Evolutionary conservation across 2,329 filamentous ascomycete species (phyloP), one percentile per base, ranked within the genome.

Genomic region (Hypoxylon sp.): DNA sequence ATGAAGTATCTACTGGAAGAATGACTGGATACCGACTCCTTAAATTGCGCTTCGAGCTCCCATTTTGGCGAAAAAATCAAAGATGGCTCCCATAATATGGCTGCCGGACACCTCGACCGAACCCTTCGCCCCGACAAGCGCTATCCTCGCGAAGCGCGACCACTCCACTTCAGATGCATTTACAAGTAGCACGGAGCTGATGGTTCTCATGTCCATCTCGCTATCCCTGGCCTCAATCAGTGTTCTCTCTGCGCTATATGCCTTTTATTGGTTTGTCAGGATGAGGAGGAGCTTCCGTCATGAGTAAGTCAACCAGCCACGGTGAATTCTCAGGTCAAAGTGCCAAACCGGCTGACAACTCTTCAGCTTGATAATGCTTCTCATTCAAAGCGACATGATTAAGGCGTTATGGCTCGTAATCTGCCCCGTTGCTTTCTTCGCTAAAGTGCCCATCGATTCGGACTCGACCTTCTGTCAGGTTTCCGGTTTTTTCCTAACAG

Each of bases 241-340:
- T 72, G 80, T 92, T 33, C 58, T 85, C 2, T 83, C 87, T 10
- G 86, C 86, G 0, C 73, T 88, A 5, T 75, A 87, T 31, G 85
- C 89, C 1, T 85, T 91, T 44, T 92, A 91, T 80, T 94, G 90
- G 89, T 94, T 94, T 75, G 82, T 88, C 63, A 85, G 88, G 68
- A 94, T 94, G 90, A 86, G 88, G 71, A 86, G 91, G 74, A 89
- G 86, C 70, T 94, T 94, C 78, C 87, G 92, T 50, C 91, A 94
- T 77, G 88, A 91, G 89, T 90, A 81, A 81, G 87, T 67, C 31
- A 69, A 37, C 54, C n/a, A 44, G 22, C 22, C 22, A 19, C n/a
- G 24, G 22, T 3, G 11, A 47, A 14, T 17, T 11, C 22, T 8
- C 11, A 17, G 54, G 42, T 51, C 22, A 39, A 24, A 19, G 37